Percentiles rank a stretch among this genome's conserved stretches.
Conservation (phyloP, 2,329 filamentous ascomycete species). For the Westerdykella sp. region DNA sequence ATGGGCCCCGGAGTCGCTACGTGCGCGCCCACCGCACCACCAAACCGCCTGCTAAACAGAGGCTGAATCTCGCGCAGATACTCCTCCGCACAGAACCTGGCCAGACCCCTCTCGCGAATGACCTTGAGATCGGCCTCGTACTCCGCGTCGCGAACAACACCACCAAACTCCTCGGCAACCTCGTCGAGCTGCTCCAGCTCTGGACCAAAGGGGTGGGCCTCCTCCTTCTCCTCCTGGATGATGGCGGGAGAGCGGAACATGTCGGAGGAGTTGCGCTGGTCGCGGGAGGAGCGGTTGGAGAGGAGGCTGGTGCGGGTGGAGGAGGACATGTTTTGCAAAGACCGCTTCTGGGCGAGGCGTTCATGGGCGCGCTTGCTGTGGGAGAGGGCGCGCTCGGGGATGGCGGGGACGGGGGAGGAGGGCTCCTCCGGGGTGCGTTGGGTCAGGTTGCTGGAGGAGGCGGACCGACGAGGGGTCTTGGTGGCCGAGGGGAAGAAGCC, state of each 20-base stretch:
- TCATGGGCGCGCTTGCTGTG: slow-evolving; percentile 87
- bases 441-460: slow-evolving; percentile 31
- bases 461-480: slow-evolving; percentile 39
- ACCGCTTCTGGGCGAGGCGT: slow-evolving; percentile 63
- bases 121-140: slow-evolving; percentile 68
- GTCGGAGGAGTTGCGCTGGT: slow-evolving; percentile 46
- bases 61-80: slow-evolving; percentile 76
- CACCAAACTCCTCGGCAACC: slow-evolving; percentile 78
- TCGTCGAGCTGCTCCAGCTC: slow-evolving; percentile 91
- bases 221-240: slow-evolving; percentile 33
- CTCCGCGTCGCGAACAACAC: slow-evolving; percentile 52
- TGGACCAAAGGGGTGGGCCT: slow-evolving; percentile 71
- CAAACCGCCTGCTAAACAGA: slow-evolving; percentile 39
- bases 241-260: slow-evolving; percentile 33
- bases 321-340: slow-evolving; percentile 44
- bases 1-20: slow-evolving; percentile 15
- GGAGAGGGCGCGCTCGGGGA: slow-evolving; percentile 73
- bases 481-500: slow-evolving; percentile 53
- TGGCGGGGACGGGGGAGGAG: slow-evolving; percentile 51
- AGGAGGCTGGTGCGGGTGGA: slow-evolving; percentile 43
- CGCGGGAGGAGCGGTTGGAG: slow-evolving; percentile 50
- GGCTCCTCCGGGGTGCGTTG: slow-evolving; percentile 27
- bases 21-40: slow-evolving; percentile 7
- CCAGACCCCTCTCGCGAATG: slow-evolving; percentile 63
- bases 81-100: slow-evolving; percentile 70